phyloP scores from a whole-genome alignment of 257 asterid genomes.

The Galeopsis tetrahit region DNA sequence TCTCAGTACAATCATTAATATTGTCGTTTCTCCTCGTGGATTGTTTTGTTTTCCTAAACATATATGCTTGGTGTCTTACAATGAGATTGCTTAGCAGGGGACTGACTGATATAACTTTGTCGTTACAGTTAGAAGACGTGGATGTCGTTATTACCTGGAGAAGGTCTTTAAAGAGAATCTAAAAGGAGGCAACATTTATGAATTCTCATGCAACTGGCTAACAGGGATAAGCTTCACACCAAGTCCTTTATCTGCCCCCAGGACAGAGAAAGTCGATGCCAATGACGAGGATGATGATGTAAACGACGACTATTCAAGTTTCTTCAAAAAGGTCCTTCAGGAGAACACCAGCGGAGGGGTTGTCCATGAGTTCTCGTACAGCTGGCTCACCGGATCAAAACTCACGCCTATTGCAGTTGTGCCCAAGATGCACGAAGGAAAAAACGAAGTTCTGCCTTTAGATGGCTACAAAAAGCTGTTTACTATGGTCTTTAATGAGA shows the following conservation, averaged over 20 bases:
- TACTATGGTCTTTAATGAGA: background rate
- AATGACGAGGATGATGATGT: background rate
- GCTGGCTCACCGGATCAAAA: background rate
- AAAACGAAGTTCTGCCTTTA: background rate
- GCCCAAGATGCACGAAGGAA: background rate
- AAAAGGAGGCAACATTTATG: background rate
- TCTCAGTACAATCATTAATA: background rate
- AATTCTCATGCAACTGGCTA: background rate
- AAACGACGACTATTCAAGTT: background rate
- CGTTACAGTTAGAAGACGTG: background rate
- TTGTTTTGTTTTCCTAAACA: background rate
- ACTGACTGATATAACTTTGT: no score
- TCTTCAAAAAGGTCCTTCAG: conserved; percentile 10
- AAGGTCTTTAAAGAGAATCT: conserved; percentile 6
- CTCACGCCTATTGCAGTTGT: background rate
- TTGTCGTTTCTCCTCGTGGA: background rate
- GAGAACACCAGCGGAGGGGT: background rate
- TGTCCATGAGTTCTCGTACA: background rate
- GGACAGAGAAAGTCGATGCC: background rate
- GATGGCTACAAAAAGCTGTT: background rate
- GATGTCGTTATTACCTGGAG: conserved; percentile 1
- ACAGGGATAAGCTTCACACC: background rate
- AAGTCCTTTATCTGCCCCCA: background rate
- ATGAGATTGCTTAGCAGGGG: background rate
- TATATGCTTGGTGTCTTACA: background rate